These are phyloP conservation scores for Lepidium campestre DNA, from an alignment of 441 rosid genomes.

Conservation along the genomic window DNA sequence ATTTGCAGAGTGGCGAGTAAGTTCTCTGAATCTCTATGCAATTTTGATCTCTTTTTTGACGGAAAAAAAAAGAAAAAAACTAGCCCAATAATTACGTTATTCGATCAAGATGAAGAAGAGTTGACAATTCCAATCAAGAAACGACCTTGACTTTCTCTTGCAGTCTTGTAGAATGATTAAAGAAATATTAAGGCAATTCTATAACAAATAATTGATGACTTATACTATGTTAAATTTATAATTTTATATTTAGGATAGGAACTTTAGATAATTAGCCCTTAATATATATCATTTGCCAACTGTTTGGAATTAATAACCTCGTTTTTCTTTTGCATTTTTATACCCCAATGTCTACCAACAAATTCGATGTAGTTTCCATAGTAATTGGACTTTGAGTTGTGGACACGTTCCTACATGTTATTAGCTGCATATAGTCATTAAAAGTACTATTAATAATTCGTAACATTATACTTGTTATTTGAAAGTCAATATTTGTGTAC, in stretches of 20 bases:
- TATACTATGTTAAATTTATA: background rate
- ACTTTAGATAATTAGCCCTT: background rate
- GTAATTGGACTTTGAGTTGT: background rate
- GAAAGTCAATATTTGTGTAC: no score
- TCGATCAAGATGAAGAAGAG: conserved; percentile 7
- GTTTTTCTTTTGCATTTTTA: background rate
- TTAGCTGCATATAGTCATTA: background rate
- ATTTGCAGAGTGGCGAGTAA: conserved; percentile 50
- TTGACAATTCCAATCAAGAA: conserved; percentile 22
- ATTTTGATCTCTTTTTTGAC: conserved; percentile 2
- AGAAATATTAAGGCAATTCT: background rate
- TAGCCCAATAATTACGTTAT: background rate
- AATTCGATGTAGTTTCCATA: background rate
- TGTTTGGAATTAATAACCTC: background rate
- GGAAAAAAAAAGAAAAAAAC: background rate
- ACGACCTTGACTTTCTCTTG: conserved; percentile 16
- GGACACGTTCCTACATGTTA: conserved; percentile 3
- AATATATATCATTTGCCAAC: background rate
- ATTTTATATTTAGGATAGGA: background rate
- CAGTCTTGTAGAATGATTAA: background rate
- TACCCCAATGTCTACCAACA: background rate
- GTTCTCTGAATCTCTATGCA: background rate
- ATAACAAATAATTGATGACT: background rate
- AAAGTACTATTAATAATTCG: background rate
- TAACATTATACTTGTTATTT: background rate